Evolutionary conservation across 805 yeast genomes (phyloP), one percentile per base, ranked within the genome.

Genomic region (Wickerhamomyces ciferrii): DNA sequence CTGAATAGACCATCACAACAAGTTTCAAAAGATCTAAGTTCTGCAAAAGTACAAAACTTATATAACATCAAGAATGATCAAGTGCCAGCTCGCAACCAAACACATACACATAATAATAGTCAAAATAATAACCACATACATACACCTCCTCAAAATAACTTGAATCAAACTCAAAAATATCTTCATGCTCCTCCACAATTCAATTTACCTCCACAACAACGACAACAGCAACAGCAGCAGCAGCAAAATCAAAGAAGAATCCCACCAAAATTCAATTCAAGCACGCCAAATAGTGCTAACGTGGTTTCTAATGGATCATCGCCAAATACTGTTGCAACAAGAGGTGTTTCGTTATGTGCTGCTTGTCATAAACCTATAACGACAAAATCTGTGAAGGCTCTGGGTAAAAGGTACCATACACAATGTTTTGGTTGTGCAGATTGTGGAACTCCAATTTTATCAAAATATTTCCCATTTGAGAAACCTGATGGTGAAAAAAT

Each of bases 381-480:
- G 1, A 84, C 92, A n/a, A 89, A 87, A 49, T 82, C 89, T 50
- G 94, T 92, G 3, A 76, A 96, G 43, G 97, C 98, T 0, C 71
- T 92, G 56, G 84, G 81, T 29, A 74, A 75, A 42, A 81, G 87
- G 2, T 92, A 78, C 60, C 98, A 92, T 63, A 84, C 91, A 29
- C 84, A 86, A 31, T 92, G 98, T 66, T 91, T 92, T 65, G 72
- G 80, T 6, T 92, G 98, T 62, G 71, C 79, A 54, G 96, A 87
- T 60, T 94, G 99, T 70, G 84, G 84, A 5, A 72, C 72, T 20
- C 84, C 79, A 45, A 88, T 97, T 55, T 83, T 94, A 15, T 76
- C 90, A 18, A 90, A 90, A 62, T 94, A 91, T 60, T 94, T 94
- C 64, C 96, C 98, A 0, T 79, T 75, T 47, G 92, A 86, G 47